Percentiles rank a stretch among this genome's conserved stretches.
phyloP scores from a whole-genome alignment of 2,329 filamentous ascomycete species.

The Fusarium sacchari region DNA sequence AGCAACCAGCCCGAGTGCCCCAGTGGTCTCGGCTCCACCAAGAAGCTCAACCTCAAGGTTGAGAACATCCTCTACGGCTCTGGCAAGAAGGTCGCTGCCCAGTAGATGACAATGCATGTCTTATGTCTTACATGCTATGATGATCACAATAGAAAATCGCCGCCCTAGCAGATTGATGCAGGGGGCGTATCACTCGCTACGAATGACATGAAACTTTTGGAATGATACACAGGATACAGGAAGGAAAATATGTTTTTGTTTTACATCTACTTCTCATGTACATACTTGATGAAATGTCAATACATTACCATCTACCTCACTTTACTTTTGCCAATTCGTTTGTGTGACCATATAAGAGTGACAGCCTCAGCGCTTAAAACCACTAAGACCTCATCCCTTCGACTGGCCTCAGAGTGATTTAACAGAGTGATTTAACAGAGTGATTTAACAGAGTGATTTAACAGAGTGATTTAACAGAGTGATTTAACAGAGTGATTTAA shows the following conservation, averaged over 20 bases:
- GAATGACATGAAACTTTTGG: constrained; percentile 35
- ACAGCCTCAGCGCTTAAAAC: background rate
- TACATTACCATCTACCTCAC: constrained; percentile 9
- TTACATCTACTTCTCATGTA: constrained; percentile 36
- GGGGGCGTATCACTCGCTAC: constrained; percentile 34
- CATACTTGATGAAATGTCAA: constrained; percentile 25
- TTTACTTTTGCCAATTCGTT: background rate
- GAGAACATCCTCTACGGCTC: constrained; percentile 64
- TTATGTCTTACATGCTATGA: constrained; percentile 28
- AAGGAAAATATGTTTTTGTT: constrained; percentile 25
- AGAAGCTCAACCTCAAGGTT: constrained; percentile 50
- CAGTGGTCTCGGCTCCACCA: constrained; percentile 52
- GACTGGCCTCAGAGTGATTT: background rate
- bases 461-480: too few relatives aligned
- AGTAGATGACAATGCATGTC: constrained; percentile 8
- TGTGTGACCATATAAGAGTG: background rate
- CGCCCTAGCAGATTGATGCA: constrained; percentile 27
- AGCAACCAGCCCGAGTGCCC: constrained; percentile 64
- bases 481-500: too few relatives aligned
- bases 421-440: too few relatives aligned
- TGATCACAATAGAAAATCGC: constrained; percentile 40
- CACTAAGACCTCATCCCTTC: constrained; percentile 4
- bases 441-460: too few relatives aligned
- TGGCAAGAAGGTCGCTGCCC: constrained; percentile 50
- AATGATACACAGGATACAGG: constrained; percentile 40